These are phyloP conservation scores for Pestalotiopsis sp. DNA, from an alignment of 2,329 filamentous ascomycete species.

Conservation along the genomic window DNA sequence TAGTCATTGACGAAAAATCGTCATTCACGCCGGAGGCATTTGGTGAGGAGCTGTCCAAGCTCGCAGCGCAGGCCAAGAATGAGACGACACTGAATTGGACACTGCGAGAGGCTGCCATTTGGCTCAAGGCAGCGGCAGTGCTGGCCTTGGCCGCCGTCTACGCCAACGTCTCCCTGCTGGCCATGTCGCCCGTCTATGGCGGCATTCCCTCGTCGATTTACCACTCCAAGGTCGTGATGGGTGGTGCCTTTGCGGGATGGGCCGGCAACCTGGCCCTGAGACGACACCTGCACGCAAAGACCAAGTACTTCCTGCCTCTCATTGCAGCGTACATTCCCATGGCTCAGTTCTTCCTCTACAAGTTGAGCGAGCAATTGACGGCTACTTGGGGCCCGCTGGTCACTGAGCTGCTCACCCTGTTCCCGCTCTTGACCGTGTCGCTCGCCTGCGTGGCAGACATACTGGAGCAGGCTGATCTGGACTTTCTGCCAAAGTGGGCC, in stretches of 20 bases:
- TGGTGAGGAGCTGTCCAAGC: constrained; percentile 54
- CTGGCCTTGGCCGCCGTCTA: constrained; percentile 63
- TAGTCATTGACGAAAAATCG: constrained; percentile 30
- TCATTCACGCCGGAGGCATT: constrained; percentile 54
- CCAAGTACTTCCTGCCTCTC: constrained; percentile 65
- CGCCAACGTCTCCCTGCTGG: constrained; percentile 73
- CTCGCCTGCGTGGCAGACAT: constrained; percentile 65
- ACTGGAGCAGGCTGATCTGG: constrained; percentile 64
- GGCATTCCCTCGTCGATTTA: constrained; percentile 75
- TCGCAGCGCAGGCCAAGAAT: constrained; percentile 42
- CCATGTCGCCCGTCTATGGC: constrained; percentile 86
- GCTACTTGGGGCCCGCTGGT: constrained; percentile 73
- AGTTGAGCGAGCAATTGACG: constrained; percentile 67
- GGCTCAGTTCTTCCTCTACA: constrained; percentile 72
- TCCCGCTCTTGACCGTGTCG: constrained; percentile 68
- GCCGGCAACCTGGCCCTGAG: constrained; percentile 64
- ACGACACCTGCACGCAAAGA: constrained; percentile 50
- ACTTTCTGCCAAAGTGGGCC: constrained; percentile 56
- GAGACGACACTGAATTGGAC: constrained; percentile 36
- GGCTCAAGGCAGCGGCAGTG: constrained; percentile 45
- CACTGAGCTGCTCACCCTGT: constrained; percentile 74
- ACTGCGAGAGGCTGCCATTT: constrained; percentile 41
- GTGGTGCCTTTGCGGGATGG: constrained; percentile 73
- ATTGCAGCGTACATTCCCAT: constrained; percentile 76
- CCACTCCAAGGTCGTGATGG: constrained; percentile 69